These are phyloP conservation scores for Stagonosporopsis cucurbitacearum DNA, from an alignment of 2,329 filamentous ascomycete genomes.

Conservation along the genomic window DNA sequence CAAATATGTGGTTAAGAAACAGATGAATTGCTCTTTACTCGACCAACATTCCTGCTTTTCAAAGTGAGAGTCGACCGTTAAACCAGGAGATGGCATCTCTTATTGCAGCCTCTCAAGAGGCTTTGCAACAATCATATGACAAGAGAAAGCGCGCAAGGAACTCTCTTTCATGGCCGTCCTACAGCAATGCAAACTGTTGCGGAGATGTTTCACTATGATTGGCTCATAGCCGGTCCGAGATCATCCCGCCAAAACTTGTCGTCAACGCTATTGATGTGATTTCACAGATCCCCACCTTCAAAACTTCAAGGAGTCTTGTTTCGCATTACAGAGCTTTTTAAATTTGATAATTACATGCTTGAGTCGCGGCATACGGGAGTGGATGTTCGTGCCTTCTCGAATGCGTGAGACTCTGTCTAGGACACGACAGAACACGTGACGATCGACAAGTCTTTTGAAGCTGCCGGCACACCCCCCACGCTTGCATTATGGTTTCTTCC, in stretches of 20 bases:
- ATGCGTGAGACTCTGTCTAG: too few species aligned
- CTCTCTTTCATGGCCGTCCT: background rate
- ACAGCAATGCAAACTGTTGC: background rate
- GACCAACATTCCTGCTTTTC: too few species aligned
- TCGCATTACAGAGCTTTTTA: conserved; percentile 4
- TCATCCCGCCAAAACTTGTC: background rate
- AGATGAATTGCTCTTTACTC: too few species aligned
- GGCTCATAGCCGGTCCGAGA: background rate
- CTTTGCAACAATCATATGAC: background rate
- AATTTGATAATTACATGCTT: background rate
- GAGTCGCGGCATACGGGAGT: background rate
- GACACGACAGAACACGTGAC: too few species aligned
- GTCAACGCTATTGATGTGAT: background rate
- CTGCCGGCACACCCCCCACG: too few species aligned
- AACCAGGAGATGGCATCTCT: too few species aligned
- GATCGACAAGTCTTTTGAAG: too few species aligned
- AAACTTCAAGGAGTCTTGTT: background rate
- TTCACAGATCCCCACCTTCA: background rate
- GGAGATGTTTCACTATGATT: background rate
- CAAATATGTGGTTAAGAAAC: too few species aligned
- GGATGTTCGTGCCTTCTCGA: background rate
- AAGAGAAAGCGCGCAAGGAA: background rate
- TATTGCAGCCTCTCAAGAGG: background rate
- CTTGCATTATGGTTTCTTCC: too few species aligned
- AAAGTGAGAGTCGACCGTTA: too few species aligned